Conservation (phyloP, 345 rosid genomes). For the Firmiana major region DNA sequence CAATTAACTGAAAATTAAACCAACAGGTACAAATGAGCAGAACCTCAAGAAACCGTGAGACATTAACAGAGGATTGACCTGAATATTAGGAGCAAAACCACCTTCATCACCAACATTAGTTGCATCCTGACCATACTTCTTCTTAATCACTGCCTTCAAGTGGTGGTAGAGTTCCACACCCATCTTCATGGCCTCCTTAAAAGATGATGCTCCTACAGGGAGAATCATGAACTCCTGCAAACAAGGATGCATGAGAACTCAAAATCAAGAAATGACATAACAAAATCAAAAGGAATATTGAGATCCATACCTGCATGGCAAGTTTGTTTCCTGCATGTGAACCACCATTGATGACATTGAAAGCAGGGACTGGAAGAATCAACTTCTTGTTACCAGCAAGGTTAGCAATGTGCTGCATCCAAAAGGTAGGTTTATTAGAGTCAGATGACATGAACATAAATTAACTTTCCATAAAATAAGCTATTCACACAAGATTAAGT, state of each 20-base stretch:
- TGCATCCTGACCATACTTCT: slow-evolving; percentile 99
- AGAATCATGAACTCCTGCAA: slow-evolving; percentile 96
- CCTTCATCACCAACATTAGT: slow-evolving; percentile 99
- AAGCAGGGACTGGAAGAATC: slow-evolving; percentile 96
- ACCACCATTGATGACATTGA: slow-evolving; percentile 98
- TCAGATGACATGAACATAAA: background rate
- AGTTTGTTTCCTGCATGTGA: slow-evolving; percentile 99
- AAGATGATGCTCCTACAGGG: slow-evolving; percentile 84
- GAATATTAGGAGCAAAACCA: slow-evolving; percentile 97
- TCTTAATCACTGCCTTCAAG: slow-evolving; percentile 86
- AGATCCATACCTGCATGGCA: slow-evolving; percentile 74
- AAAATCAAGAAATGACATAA: background rate
- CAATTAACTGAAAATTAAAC: background rate
- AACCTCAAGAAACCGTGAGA: background rate
- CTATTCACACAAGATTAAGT: background rate
- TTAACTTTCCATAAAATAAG: background rate
- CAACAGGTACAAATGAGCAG: background rate
- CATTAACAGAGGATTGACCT: slow-evolving; percentile 32
- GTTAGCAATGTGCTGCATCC: slow-evolving; percentile 82
- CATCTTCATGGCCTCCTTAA: slow-evolving; percentile 99
- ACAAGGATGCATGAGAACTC: background rate
- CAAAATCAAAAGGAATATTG: background rate
- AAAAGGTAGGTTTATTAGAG: background rate
- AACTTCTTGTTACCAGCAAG: slow-evolving; percentile 87
- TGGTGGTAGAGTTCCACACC: slow-evolving; percentile 94